Evolutionary conservation across 202 grass and related monocot species (phyloP), one percentile per base, ranked within the genome.

Genomic region (Tripidium arundinaceum): DNA sequence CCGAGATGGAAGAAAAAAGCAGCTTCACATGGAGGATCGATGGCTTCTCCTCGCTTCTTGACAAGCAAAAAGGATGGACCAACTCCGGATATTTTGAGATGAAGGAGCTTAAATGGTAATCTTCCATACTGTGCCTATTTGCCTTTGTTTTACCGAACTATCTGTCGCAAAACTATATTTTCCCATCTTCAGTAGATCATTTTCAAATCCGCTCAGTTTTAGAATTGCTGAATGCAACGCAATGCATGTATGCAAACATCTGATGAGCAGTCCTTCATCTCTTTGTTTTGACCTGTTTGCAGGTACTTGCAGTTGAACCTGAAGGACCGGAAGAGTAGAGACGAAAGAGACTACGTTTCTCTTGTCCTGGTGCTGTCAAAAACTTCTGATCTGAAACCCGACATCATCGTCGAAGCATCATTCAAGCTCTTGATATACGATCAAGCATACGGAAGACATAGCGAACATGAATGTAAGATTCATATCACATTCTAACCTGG

Each of bases 241-340:
- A 27, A 41, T 47, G 43, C 43, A n/a, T 31, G 43, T n/a, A 1
- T 79, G 13, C 37, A 67, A 39, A 21, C 28, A 34, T 79, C 62
- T 40, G 31, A 29, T n/a, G 64, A 57, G 22, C 14, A 68, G 21
- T 41, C 2, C 4, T 67, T 39, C 33, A 41, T 29, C 6, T 66
- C 8, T 43, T 36, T 40, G 15, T 26, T 8, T 22, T 77, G 26
- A 47, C 58, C 25, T 64, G 26, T 47, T 64, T 64, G 58, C 38
- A 77, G 75, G 75, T 77, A 77, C 75, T 41, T 77, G 58, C 74
- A 63, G 16, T 63, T 77, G 57, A 77, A 77, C 39, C 74, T 77
- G 40, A 64, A 63, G 40, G 40, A 77, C 75, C 5, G 11, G 42
- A 77, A 64, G 27, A 13, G 75, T 47, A 4, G 75, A 0, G 75